Evolutionary conservation across 148 eudicot genomes (phyloP), one percentile per base, ranked within the genome.

Genomic region (Limonium bicolor): DNA sequence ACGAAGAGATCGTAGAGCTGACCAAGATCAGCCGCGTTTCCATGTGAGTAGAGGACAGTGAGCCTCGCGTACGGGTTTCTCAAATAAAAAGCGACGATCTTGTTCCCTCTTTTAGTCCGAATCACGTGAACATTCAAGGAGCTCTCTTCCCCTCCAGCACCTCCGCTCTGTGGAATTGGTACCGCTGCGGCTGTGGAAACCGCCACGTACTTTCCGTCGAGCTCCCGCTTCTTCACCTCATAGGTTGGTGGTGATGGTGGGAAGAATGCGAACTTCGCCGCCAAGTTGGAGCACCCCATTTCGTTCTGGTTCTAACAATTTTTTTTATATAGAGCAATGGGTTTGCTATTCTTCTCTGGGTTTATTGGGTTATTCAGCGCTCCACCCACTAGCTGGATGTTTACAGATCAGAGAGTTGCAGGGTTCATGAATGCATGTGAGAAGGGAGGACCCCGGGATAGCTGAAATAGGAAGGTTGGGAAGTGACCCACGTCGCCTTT

Each of bases 11-110:
- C 94, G 61, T 70, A 88, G 6, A 88, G 84, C 53, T 88, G 97
- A 12, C 87, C 97, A 58, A 88, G 73, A 62, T 88, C 97, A 77
- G 94, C 86, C 5, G 97, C 97, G 72, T 88, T 88, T 14, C 93
- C 97, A 64, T 88, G 97, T 15, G 97, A 88, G 48, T 88, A 88
- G 18, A 88, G 70, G 43, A 88, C 23, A 35, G 97, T 88, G 7
- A 88, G 81, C 21, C 84, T 65, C 10, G 97, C 94, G 59, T 64
- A 74, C 0, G 97, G 97, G 46, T 88, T 80, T 38, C 58, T 70
- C 42, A 88, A 34, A 45, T 80, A 88, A 42, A 88, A 88, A 8
- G 81, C 94, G 0, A 83, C 84, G 56, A 88, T 88, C 59, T 83
- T 74, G 61, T 80, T 83, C 14, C 86, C 84, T 58, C 69, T 80